Percentiles rank a stretch among this genome's conserved stretches.
These are phyloP conservation scores for Plectosphaerella plurivora DNA, from an alignment of 2,329 filamentous ascomycete species.

Conservation along the genomic window DNA sequence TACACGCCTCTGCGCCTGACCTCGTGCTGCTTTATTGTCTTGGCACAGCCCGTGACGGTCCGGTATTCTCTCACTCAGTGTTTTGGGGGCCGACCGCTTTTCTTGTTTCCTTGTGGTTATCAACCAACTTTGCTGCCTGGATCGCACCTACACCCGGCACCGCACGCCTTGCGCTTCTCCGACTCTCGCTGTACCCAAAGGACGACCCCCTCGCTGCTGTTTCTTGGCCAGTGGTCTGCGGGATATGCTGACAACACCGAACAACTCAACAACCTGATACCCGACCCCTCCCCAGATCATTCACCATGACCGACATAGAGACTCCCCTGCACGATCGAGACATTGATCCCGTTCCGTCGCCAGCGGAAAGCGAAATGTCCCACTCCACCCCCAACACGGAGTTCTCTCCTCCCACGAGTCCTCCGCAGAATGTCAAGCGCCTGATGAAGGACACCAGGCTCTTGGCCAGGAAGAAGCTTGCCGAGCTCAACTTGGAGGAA, in stretches of 20 bases:
- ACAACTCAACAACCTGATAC: too few species aligned
- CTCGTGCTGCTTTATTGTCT: not conserved
- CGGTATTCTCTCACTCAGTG: not conserved
- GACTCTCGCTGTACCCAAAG: too few species aligned
- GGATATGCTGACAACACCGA: too few species aligned
- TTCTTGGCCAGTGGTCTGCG: too few species aligned
- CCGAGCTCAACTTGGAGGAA: conserved; percentile 49
- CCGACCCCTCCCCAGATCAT: not conserved
- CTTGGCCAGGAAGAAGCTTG: conserved; percentile 43
- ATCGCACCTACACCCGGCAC: too few species aligned
- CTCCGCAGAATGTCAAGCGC: conserved; percentile 27
- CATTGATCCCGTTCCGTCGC: conserved; percentile 19
- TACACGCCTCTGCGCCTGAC: not conserved
- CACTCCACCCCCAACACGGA: conserved; percentile 46
- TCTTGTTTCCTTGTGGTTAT: not conserved
- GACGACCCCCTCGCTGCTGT: too few species aligned
- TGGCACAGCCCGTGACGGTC: not conserved
- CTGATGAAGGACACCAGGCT: conserved; percentile 32
- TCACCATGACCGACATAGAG: conserved; percentile 21
- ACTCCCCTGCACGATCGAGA: conserved; percentile 16
- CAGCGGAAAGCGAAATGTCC: conserved; percentile 15
- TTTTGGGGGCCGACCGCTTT: not conserved
- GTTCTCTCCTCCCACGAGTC: conserved; percentile 41
- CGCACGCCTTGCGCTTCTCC: too few species aligned
- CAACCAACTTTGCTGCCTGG: too few species aligned